A percentile compares a stretch with the other conserved stretches of the same genome.
phyloP scores from a whole-genome alignment of 2,329 filamentous ascomycete genomes.

The Didymella glomerata region DNA sequence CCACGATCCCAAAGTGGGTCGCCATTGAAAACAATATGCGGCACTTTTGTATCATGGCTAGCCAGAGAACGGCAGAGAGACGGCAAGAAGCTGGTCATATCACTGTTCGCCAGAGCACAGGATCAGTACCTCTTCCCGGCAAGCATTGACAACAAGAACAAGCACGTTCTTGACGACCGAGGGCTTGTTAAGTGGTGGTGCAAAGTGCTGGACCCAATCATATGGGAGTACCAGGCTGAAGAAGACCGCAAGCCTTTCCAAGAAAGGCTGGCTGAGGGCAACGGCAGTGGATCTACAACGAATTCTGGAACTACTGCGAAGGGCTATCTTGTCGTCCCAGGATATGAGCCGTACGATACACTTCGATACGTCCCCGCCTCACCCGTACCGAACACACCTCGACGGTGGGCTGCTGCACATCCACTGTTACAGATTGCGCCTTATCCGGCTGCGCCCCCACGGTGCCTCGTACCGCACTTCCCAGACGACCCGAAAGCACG shows the following conservation, averaged over 20 bases:
- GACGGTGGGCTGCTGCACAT: slow-evolving; percentile 67
- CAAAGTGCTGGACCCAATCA: slow-evolving; percentile 79
- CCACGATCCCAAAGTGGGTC: slow-evolving; percentile 62
- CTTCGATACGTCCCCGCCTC: slow-evolving; percentile 75
- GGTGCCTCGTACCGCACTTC: slow-evolving; percentile 87
- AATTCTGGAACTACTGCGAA: slow-evolving; percentile 59
- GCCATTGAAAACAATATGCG: slow-evolving; percentile 76
- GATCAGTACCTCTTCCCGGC: slow-evolving; percentile 94
- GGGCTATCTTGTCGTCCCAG: slow-evolving; percentile 86
- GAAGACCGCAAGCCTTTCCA: slow-evolving; percentile 47
- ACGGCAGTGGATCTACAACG: slow-evolving; percentile 27
- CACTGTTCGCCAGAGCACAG: slow-evolving; percentile 90
- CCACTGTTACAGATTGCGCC: slow-evolving; percentile 78
- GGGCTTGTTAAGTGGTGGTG: slow-evolving; percentile 97
- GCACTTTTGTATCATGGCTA: slow-evolving; percentile 79
- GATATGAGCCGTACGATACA: slow-evolving; percentile 82
- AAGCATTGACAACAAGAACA: slow-evolving; percentile 82
- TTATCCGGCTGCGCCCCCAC: slow-evolving; percentile 72
- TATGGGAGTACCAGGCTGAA: slow-evolving; percentile 61
- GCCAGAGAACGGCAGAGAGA: slow-evolving; percentile 71
- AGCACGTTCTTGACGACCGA: slow-evolving; percentile 91
- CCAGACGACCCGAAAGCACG: slow-evolving; percentile 95
- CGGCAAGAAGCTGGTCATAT: slow-evolving; percentile 76
- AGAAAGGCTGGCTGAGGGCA: slow-evolving; percentile 43
- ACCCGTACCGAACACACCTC: slow-evolving; percentile 50